phyloP scores from a whole-genome alignment of 352 stramenopile genomes.

The Globisporangium emineosum region DNA sequence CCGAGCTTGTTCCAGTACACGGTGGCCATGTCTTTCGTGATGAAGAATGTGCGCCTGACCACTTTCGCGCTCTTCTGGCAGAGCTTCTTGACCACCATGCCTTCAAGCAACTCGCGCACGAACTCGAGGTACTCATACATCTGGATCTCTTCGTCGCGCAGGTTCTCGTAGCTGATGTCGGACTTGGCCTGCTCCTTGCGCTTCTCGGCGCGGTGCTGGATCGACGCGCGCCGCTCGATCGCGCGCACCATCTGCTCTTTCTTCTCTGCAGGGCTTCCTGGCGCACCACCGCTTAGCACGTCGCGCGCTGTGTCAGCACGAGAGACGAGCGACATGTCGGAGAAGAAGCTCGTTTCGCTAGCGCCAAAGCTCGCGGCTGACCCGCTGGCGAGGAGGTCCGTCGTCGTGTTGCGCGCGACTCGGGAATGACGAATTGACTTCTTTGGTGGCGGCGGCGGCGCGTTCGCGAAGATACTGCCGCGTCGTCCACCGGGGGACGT shows the following conservation, averaged over 20 bases:
- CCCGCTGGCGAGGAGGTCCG: background rate
- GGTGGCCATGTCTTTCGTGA: slow-evolving; percentile 40
- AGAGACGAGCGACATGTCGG: background rate
- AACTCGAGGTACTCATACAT: slow-evolving; percentile 77
- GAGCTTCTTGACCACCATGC: slow-evolving; percentile 58
- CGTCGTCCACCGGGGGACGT: slow-evolving; percentile 4
- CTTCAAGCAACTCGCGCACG: slow-evolving; percentile 55
- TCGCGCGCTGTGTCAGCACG: background rate
- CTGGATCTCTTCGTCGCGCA: slow-evolving; percentile 57
- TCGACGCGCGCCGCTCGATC: slow-evolving; percentile 39
- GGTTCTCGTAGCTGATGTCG: slow-evolving; percentile 64
- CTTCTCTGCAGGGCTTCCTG: background rate
- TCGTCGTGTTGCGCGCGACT: background rate
- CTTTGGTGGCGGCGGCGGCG: slow-evolving; percentile 1
- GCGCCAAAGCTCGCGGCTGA: slow-evolving; percentile 6
- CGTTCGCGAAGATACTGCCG: slow-evolving; percentile 17
- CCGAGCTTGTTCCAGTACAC: slow-evolving; percentile 60
- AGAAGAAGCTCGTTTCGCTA: slow-evolving; percentile 20
- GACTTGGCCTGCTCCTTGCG: slow-evolving; percentile 39
- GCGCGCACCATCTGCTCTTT: slow-evolving; percentile 32
- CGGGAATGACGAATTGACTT: background rate
- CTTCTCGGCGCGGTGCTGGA: slow-evolving; percentile 45
- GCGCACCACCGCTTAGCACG: background rate
- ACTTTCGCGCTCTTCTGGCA: slow-evolving; percentile 60
- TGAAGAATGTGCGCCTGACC: slow-evolving; percentile 55